Conservation (phyloP, 148 eudicot species). For the Polygonum aviculare region DNA sequence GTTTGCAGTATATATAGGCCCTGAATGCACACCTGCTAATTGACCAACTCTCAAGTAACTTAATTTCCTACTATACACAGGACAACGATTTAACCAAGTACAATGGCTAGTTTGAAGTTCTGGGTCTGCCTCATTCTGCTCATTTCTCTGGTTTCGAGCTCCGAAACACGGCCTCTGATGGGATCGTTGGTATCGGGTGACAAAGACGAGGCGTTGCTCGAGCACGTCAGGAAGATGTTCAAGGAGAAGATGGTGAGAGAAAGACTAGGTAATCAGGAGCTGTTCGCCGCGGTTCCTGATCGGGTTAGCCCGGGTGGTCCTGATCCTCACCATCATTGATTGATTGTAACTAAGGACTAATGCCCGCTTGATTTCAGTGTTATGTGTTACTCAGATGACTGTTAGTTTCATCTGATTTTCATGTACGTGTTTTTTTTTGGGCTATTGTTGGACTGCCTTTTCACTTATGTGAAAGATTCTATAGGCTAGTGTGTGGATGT, state of each 20-base stretch:
- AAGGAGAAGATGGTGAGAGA: background rate
- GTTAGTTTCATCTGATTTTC: background rate
- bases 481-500: background rate
- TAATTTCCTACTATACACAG: background rate
- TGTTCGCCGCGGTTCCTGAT: conserved; percentile 1
- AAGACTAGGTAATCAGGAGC: background rate
- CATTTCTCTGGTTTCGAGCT: background rate
- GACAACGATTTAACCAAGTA: background rate
- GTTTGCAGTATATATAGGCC: background rate
- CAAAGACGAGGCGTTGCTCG: conserved; percentile 1
- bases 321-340: conserved; percentile 10
- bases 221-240: background rate
- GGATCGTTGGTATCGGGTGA: background rate
- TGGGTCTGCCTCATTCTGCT: conserved; percentile 1
- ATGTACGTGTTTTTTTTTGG: background rate
- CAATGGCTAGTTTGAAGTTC: conserved; percentile 5
- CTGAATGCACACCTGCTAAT: background rate
- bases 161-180: background rate
- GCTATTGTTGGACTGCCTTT: background rate
- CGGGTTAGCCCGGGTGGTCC: conserved; percentile 9
- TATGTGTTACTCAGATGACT: background rate
- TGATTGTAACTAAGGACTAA: no score
- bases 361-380: background rate
- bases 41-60: background rate
- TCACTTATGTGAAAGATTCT: background rate